Percentiles rank a stretch among this genome's conserved stretches.
phyloP scores from a whole-genome alignment of 1,284 basidiomycete species.

The Ganoderma multipileum region DNA sequence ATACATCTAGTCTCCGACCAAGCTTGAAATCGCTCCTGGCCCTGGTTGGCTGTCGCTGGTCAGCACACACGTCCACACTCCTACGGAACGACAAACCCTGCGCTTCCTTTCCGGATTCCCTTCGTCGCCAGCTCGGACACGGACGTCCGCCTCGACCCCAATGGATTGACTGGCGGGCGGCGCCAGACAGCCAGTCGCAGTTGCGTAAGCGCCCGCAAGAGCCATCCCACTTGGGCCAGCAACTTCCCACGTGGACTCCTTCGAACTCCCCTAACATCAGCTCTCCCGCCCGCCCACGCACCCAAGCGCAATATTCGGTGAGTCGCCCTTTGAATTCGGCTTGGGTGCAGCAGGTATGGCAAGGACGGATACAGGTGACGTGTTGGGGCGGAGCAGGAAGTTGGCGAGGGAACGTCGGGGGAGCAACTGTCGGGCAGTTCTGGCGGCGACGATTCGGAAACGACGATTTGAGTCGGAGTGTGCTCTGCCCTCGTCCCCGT shows the following conservation, averaged over 20 bases:
- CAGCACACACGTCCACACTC: slow-evolving; percentile 7
- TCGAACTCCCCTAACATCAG: slow-evolving; percentile 37
- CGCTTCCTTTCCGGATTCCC: slow-evolving; percentile 2
- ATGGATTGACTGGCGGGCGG: slow-evolving; percentile 20
- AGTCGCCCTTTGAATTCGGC: slow-evolving; percentile 16
- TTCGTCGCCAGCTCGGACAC: neutral
- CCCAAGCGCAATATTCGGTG: slow-evolving; percentile 21
- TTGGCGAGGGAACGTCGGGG: slow-evolving; percentile 19
- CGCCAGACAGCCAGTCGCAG: slow-evolving; percentile 23
- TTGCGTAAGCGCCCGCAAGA: slow-evolving; percentile 26
- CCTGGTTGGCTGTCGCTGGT: neutral
- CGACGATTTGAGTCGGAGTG: slow-evolving; percentile 47
- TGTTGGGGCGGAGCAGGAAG: slow-evolving; percentile 22
- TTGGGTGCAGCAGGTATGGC: slow-evolving; percentile 2
- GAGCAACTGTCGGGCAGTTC: slow-evolving; percentile 37
- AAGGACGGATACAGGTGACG: slow-evolving; percentile 1
- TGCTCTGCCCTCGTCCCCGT: slow-evolving; percentile 32
- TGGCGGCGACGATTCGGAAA: slow-evolving; percentile 49
- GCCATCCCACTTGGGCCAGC: neutral
- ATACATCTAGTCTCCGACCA: slow-evolving; percentile 14
- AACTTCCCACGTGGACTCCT: slow-evolving; percentile 36
- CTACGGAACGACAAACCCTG: slow-evolving; percentile 6
- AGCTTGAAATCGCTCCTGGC: slow-evolving; percentile 12
- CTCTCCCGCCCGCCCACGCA: slow-evolving; percentile 29
- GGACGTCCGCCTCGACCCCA: neutral